These are phyloP conservation scores for Suillus fuscotomentosus DNA, from an alignment of 768 basidiomycete genomes.

Conservation along the genomic window DNA sequence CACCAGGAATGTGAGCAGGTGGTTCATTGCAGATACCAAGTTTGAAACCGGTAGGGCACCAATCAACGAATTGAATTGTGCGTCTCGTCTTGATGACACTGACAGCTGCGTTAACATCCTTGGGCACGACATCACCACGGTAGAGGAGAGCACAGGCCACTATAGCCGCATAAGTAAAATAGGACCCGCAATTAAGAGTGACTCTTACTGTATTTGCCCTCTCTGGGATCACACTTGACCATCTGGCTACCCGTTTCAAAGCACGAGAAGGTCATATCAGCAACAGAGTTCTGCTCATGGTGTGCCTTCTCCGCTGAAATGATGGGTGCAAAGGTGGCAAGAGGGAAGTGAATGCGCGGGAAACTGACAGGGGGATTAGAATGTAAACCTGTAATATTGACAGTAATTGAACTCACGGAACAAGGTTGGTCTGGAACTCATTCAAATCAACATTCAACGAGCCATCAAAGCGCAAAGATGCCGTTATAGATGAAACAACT, in stretches of 20 bases:
- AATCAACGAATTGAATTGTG: constrained; percentile 78
- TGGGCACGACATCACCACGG: constrained; percentile 77
- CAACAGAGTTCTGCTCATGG: constrained; percentile 96
- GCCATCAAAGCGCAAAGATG: constrained; percentile 73
- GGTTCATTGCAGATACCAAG: constrained; percentile 78
- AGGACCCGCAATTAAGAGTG: neutral
- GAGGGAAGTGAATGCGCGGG: constrained; percentile 98
- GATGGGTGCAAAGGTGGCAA: constrained; percentile 95
- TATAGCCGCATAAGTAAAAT: constrained; percentile 16
- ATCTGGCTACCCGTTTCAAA: constrained; percentile 80
- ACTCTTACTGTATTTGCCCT: constrained; percentile 70
- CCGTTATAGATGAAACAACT: constrained; percentile 97
- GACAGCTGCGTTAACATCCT: constrained; percentile 76
- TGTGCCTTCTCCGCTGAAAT: constrained; percentile 91
- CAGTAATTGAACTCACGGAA: constrained; percentile 64
- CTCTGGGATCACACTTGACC: constrained; percentile 77
- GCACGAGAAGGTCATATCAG: constrained; percentile 95
- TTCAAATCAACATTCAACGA: constrained; percentile 75
- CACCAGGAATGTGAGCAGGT: constrained; percentile 71
- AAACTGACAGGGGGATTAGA: constrained; percentile 48
- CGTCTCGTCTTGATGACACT: constrained; percentile 75
- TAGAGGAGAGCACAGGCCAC: constrained; percentile 71
- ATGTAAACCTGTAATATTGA: neutral
- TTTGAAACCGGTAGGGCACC: constrained; percentile 81
- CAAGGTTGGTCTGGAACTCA: constrained; percentile 99